These are phyloP conservation scores for Gautieria morchelliformis DNA, from an alignment of 768 basidiomycete species.

Conservation along the genomic window DNA sequence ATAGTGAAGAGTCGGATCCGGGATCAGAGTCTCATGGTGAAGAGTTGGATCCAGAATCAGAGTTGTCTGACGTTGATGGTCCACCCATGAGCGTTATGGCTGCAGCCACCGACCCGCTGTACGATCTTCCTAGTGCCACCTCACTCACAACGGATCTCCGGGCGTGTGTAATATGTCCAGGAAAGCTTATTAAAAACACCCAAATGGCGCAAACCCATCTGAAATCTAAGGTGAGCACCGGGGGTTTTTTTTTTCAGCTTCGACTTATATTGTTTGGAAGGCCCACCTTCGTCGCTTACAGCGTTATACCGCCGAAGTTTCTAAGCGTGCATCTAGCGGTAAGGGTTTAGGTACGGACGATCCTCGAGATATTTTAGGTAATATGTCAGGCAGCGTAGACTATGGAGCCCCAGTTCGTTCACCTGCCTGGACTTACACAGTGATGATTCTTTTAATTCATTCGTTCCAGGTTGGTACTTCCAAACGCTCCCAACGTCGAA, in stretches of 20 bases:
- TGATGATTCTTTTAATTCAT: not conserved
- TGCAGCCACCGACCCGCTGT: constrained; percentile 56
- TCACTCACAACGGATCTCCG: constrained; percentile 37
- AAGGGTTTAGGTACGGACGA: not conserved
- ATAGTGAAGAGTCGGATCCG: too few relatives aligned
- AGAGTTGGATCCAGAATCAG: constrained; percentile 10
- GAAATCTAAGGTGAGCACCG: constrained; percentile 42
- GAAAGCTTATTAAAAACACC: constrained; percentile 54
- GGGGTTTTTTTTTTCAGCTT: not conserved
- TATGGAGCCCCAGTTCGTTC: not conserved
- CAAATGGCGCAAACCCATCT: constrained; percentile 50
- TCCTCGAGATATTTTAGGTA: not conserved
- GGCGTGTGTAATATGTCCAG: constrained; percentile 61
- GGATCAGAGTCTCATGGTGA: constrained; percentile 9
- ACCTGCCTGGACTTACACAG: not conserved
- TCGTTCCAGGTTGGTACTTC: not conserved
- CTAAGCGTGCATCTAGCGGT: not conserved
- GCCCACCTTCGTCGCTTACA: not conserved
- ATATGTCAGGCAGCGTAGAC: not conserved
- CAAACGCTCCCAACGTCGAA: not conserved
- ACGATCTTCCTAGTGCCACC: constrained; percentile 34
- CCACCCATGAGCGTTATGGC: constrained; percentile 45
- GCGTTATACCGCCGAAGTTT: not conserved
- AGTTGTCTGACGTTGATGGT: constrained; percentile 8
- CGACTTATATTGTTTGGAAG: not conserved